Base-by-base conservation (phyloP, 345 rosid genomes). In the Populus alba region DNA sequence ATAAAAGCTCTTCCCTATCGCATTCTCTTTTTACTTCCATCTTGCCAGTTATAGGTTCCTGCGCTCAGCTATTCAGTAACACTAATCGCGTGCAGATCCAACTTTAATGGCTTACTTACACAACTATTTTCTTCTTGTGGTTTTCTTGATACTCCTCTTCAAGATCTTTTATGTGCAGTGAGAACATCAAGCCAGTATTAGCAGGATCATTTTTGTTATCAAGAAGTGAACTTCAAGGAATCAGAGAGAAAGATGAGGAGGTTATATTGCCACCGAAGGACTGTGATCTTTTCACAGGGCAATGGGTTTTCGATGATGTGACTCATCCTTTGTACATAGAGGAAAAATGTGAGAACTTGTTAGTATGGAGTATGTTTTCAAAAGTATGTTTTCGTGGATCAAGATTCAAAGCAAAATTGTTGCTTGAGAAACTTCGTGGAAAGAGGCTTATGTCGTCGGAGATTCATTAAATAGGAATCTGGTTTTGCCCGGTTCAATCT, bases 401-500 rank as follows among this genome's bases (percentile, higher is more conserved):
- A 63, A 92, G 93, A 85, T 90, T 92, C 15, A 81, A 88, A 9
- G 81, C 86, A 71, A 90, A 77, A 73, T 59, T 87, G 66, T 77
- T 92, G 69, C 84, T 92, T 67, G 87, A 86, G 76, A 89, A 91
- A 79, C 89, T 89, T 22, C 66, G 80, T 33, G 90, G 90, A 39
- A 92, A 89, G 87, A 90, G 89, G 85, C 79, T 92, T 13, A 88
- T 92, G 86, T 88, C 71, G 80, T 87, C 77, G 94, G 97, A 76
- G 97, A 92, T 45, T 92, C 94, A 11, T 73, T 91, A 74, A 88
- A 92, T 74, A 59, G 79, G 20, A 89, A 73, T 91, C 94, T 57
- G 74, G 87, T 86, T 89, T 85, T 92, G 94, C 27, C 79, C 89
- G 85, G 80, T 91, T 67, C 90, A 92, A 80, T 88, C 93, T 29